These are phyloP conservation scores for Pseudogymnoascus destructans DNA, from an alignment of 2,329 filamentous ascomycete genomes.

Conservation along the genomic window DNA sequence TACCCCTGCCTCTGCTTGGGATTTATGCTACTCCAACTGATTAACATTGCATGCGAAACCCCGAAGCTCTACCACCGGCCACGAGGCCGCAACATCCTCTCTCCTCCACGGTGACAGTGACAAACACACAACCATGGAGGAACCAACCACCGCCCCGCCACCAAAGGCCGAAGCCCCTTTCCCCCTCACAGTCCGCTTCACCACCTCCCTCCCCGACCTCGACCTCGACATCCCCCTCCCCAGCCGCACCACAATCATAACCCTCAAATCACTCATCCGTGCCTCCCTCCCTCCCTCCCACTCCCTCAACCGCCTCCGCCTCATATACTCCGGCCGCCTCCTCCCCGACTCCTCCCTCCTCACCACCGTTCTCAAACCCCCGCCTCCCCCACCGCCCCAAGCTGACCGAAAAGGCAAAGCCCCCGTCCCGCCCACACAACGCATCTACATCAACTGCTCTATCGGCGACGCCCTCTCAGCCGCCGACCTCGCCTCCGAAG, in stretches of 20 bases:
- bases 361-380: conserved; percentile 51
- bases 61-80: not conserved
- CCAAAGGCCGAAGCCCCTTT: conserved; percentile 32
- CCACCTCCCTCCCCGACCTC: conserved; percentile 70
- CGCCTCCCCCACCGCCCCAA: conserved; percentile 35
- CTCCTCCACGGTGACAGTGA: not conserved
- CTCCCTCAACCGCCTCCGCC: conserved; percentile 59
- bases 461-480: conserved; percentile 63
- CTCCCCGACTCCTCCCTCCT: conserved; percentile 63
- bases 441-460: conserved; percentile 86
- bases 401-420: conserved; percentile 44
- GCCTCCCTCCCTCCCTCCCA: conserved; percentile 48
- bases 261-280: conserved; percentile 74
- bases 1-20: not conserved
- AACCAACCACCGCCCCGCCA: not conserved
- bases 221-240: conserved; percentile 62
- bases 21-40: not conserved
- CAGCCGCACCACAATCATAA: conserved; percentile 55
- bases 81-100: not conserved
- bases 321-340: conserved; percentile 83
- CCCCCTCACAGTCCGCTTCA: conserved; percentile 81
- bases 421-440: conserved; percentile 30
- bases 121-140: not conserved
- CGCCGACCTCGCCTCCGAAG: conserved; percentile 57
- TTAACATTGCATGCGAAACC: not conserved